Conservation (phyloP, 2,329 filamentous ascomycete species). For the Catunica adiposa region DNA sequence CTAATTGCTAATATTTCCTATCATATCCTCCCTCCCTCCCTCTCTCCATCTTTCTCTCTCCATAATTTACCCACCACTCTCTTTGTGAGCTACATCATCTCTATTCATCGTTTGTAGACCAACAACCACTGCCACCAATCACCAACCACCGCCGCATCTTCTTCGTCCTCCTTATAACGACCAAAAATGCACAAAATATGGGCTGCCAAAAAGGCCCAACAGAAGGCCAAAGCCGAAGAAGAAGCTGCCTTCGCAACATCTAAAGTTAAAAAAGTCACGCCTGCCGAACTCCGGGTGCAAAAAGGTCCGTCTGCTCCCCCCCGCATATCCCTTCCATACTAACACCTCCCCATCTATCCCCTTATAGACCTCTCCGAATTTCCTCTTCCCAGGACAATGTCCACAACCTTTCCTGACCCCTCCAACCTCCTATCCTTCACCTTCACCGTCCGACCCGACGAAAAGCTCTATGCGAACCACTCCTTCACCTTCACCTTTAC, state of each 20-base stretch:
- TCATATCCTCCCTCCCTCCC: no score
- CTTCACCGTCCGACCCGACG: slow-evolving; percentile 68
- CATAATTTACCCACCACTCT: no score
- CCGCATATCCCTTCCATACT: background rate
- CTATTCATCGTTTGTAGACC: no score
- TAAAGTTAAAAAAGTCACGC: slow-evolving; percentile 98
- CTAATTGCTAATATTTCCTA: no score
- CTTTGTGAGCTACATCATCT: no score
- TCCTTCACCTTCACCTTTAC: slow-evolving; percentile 78
- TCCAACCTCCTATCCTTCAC: slow-evolving; percentile 77
- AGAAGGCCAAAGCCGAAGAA: slow-evolving; percentile 99
- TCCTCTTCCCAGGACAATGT: slow-evolving; percentile 63
- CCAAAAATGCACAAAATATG: background rate
- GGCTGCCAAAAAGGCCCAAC: background rate
- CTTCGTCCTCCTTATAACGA: no score
- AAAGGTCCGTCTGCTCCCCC: slow-evolving; percentile 47
- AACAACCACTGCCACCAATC: no score
- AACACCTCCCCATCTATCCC: slow-evolving; percentile 5
- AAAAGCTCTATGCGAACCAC: slow-evolving; percentile 76
- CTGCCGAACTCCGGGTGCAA: slow-evolving; percentile 85
- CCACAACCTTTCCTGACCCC: slow-evolving; percentile 62
- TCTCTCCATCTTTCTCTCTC: background rate
- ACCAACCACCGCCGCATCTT: no score
- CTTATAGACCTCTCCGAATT: slow-evolving; percentile 61
- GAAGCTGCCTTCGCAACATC: slow-evolving; percentile 86